phyloP scores from a whole-genome alignment of 495 filamentous ascomycete genomes.

The Tuber microsphaerosporum region DNA sequence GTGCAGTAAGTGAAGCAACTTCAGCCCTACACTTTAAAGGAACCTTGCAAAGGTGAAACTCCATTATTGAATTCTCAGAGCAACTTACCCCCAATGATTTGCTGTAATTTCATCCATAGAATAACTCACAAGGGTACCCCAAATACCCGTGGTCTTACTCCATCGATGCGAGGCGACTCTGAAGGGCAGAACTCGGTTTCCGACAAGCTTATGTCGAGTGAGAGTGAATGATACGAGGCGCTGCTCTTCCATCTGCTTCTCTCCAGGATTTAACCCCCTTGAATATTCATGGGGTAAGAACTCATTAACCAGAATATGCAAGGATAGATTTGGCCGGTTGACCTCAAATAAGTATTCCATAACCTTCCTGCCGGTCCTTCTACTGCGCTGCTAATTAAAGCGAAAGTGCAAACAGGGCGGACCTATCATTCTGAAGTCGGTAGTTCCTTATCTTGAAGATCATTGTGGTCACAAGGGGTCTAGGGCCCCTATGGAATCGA shows the following conservation, averaged over 20 bases:
- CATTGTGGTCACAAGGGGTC: not conserved
- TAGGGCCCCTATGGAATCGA: not conserved
- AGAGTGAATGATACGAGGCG: not conserved
- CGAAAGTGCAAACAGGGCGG: not conserved
- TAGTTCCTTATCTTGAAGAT: not conserved
- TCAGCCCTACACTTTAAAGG: not conserved
- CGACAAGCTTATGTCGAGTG: not conserved
- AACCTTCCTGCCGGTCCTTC: not conserved
- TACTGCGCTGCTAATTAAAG: not conserved
- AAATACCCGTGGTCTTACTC: not conserved
- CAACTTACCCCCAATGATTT: not conserved
- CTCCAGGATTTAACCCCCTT: not conserved
- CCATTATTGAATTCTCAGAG: not conserved
- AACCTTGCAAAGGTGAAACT: not conserved
- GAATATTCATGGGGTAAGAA: not conserved
- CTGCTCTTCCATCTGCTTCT: not conserved
- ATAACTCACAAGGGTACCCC: not conserved
- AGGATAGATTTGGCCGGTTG: not conserved
- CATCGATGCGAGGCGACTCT: not conserved
- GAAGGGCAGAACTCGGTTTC: not conserved
- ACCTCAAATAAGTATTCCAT: not conserved
- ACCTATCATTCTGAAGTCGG: not conserved
- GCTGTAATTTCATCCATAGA: not conserved
- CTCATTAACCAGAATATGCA: not conserved
- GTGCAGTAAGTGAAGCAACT: not conserved